Evolutionary conservation across 768 basidiomycete genomes (phyloP).

Genomic region (Cantharellus cinnabarinus): DNA sequence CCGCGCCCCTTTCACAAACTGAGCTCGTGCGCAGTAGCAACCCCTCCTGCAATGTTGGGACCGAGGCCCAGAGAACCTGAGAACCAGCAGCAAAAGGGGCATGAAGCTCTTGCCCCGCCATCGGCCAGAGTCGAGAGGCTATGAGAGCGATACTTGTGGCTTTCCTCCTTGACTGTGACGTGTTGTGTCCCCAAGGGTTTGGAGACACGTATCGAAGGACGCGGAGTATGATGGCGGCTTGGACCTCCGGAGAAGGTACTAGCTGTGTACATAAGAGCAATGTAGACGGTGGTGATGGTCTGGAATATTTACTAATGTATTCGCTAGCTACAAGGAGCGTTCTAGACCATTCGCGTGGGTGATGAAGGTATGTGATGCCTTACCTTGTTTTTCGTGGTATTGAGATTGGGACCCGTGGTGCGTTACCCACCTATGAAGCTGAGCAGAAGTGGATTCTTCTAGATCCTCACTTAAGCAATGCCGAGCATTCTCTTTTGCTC

Average conservation of each 20-base stretch:
- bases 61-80: constrained; percentile 42
- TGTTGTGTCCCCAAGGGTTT: constrained; percentile 53
- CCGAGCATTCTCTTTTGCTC: too few relatives aligned
- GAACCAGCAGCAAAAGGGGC: constrained; percentile 34
- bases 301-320: neutral
- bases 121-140: constrained; percentile 26
- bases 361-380: too few relatives aligned
- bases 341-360: constrained; percentile 4
- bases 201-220: constrained; percentile 52
- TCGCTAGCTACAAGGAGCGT: neutral
- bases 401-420: too few relatives aligned
- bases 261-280: neutral
- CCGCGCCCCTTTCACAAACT: too few relatives aligned
- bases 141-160: constrained; percentile 27
- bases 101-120: constrained; percentile 9
- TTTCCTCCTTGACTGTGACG: constrained; percentile 39
- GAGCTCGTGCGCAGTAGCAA: too few relatives aligned
- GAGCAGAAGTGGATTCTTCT: too few relatives aligned
- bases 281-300: neutral
- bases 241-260: neutral
- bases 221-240: constrained; percentile 16
- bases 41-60: constrained; percentile 1
- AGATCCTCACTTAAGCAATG: too few relatives aligned
- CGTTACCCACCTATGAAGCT: too few relatives aligned
- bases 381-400: too few relatives aligned